Evolutionary conservation across 1,284 basidiomycete genomes (phyloP).

Genomic region (Rhodofomes roseus): DNA sequence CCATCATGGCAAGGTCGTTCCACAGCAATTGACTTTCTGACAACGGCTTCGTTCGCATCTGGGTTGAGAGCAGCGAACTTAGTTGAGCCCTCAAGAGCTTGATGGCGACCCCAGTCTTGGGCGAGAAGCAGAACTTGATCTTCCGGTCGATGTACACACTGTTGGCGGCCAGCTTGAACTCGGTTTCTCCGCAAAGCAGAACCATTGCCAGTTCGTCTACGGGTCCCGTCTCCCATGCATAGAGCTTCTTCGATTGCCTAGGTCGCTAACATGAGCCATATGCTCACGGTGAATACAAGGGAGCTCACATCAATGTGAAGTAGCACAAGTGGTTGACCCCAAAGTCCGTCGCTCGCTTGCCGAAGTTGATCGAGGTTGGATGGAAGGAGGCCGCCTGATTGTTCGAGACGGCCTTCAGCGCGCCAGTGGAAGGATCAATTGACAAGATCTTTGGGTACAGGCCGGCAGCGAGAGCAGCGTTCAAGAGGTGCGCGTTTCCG

Average conservation of each 20-base stretch:
- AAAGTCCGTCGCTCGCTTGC: constrained; percentile 63
- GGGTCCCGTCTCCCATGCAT: constrained; percentile 96
- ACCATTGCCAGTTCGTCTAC: constrained; percentile 83
- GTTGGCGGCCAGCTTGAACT: constrained; percentile 80
- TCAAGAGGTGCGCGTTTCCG: constrained; percentile 60
- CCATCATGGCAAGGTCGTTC: constrained; percentile 67
- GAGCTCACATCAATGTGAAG: constrained; percentile 82
- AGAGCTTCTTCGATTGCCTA: constrained; percentile 90
- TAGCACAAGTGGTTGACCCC: constrained; percentile 77
- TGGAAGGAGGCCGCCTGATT: constrained; percentile 85
- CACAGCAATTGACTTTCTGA: constrained; percentile 59
- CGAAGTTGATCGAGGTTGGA: constrained; percentile 90
- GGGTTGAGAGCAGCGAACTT: constrained; percentile 56
- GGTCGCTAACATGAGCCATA: too few species aligned
- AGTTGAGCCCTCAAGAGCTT: constrained; percentile 77
- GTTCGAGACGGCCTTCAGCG: constrained; percentile 85
- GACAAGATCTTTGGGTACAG: constrained; percentile 90
- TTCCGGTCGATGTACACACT: constrained; percentile 83
- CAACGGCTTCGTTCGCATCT: constrained; percentile 62
- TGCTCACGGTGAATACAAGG: constrained; percentile 11
- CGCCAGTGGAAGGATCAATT: constrained; percentile 52
- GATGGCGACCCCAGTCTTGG: constrained; percentile 78
- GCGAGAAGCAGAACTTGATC: constrained; percentile 68
- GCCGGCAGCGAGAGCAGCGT: constrained; percentile 83
- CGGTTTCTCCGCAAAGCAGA: constrained; percentile 88